A percentile compares a stretch with the other conserved stretches of the same genome.
Evolutionary conservation across 257 asterid species (phyloP).

Genomic region (Cruciata laevipes): DNA sequence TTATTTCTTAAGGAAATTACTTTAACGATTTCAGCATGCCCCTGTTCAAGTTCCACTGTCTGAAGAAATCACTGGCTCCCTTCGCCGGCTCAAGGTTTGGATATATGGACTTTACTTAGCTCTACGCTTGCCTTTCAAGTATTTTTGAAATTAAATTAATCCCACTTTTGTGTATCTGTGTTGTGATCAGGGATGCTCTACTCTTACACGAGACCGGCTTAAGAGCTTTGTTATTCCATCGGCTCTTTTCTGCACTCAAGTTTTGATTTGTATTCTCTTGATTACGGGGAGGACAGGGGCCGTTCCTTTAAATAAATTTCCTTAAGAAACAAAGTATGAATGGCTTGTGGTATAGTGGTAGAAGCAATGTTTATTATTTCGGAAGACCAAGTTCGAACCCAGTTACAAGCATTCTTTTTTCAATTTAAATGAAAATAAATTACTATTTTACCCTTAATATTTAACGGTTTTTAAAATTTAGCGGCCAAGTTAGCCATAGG

Average conservation of each 20-base stretch:
- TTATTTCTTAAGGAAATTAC: too few relatives aligned
- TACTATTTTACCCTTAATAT: too few relatives aligned
- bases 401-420: too few relatives aligned
- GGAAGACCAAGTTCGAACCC: too few relatives aligned
- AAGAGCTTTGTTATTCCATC: constrained; percentile 82
- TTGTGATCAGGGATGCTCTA: constrained; percentile 73
- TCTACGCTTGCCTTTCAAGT: constrained; percentile 2
- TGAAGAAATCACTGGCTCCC: constrained; percentile 96
- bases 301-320: too few relatives aligned
- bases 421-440: too few relatives aligned
- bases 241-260: not conserved
- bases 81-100: constrained; percentile 85
- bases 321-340: too few relatives aligned
- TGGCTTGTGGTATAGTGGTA: too few relatives aligned
- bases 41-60: constrained; percentile 83
- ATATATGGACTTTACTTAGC: constrained; percentile 11
- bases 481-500: too few relatives aligned
- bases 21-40: constrained; percentile 80
- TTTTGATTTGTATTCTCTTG: not conserved
- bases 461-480: too few relatives aligned
- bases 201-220: constrained; percentile 80
- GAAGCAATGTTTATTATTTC: too few relatives aligned
- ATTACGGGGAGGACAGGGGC: too few relatives aligned
- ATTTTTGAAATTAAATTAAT: not conserved
- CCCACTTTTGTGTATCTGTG: not conserved